These are phyloP conservation scores for Fremontodendron californicum DNA, from an alignment of 345 rosid species.

Conservation along the genomic window DNA sequence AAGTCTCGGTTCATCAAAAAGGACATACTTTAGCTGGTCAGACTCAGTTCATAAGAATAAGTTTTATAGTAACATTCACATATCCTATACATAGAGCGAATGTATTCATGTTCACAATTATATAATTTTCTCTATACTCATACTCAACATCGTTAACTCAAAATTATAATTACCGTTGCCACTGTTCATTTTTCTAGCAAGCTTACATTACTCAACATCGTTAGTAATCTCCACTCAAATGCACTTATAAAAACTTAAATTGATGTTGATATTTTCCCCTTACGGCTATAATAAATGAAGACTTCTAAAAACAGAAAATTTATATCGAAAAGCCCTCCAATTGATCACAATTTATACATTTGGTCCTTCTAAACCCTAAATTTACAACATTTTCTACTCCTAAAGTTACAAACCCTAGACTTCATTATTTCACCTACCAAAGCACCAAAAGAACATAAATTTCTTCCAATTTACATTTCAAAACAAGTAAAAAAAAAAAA, in stretches of 20 bases:
- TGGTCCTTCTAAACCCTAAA: conserved; percentile 8
- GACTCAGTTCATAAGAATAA: neutral
- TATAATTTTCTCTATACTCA: neutral
- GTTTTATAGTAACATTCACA: neutral
- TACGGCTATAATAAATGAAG: neutral
- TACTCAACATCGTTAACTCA: neutral
- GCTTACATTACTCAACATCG: neutral
- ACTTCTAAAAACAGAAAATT: neutral
- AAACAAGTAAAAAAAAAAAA: neutral
- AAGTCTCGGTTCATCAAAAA: neutral
- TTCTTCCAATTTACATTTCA: neutral
- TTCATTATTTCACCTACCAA: neutral
- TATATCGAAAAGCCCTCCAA: neutral
- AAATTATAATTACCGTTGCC: neutral
- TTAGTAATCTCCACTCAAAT: neutral
- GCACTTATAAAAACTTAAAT: neutral
- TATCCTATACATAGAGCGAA: neutral
- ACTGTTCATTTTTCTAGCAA: neutral
- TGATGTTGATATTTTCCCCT: neutral
- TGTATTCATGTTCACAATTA: neutral
- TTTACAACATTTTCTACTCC: neutral
- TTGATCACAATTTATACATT: conserved; percentile 6
- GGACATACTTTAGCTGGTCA: neutral
- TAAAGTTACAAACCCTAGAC: conserved; percentile 26
- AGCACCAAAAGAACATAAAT: conserved; percentile 8